Base-by-base conservation (phyloP, 306 rosid species). In the Gillenia trifoliata region DNA sequence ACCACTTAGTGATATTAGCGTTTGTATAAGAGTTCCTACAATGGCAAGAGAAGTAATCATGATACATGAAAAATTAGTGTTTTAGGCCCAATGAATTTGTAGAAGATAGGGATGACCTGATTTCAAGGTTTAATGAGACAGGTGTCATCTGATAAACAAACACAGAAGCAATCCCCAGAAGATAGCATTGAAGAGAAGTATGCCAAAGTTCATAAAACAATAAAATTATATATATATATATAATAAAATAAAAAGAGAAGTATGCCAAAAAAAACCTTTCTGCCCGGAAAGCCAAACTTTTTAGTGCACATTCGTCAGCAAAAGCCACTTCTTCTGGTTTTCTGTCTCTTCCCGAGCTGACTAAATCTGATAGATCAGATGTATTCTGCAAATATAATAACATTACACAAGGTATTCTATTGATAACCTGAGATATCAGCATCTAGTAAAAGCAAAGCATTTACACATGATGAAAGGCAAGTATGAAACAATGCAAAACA, bases 311-410 rank as follows among this genome's bases (percentile, higher is more conserved):
- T 72, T 85, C 97, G 75, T 89, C 93, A 63, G 92, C 77, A 82
- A 88, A 92, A 47, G 81, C 75, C 78, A 83, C 82, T 85, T 92
- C 97, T 84, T 90, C 99, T 26, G 86, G 79, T 67, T 84, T 92
- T 81, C 83, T 81, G 76, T 92, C 96, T 86, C 97, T 86, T 81
- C 97, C 95, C 6, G 97, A 94, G 83, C 91, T 87, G 83, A 92
- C 97, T 77, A 94, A 76, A 75, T 94, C 99, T n/a, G 92, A 92
- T 75, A 94, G 96, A 81, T 94, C 99, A 66, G 96, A 70, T 66
- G 87, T 87, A 77, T 94, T 92, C 99, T 94, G 97, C 90, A 85
- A 78, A 64, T 15, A 76, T 6, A 79, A 26, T 54, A 60, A 66
- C 43, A 73, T 56, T 43, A 72, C 45, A 75, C 31, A 76, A 71